These are phyloP conservation scores for Amniculicola lignicola DNA, from an alignment of 495 filamentous ascomycete genomes.

Conservation along the genomic window DNA sequence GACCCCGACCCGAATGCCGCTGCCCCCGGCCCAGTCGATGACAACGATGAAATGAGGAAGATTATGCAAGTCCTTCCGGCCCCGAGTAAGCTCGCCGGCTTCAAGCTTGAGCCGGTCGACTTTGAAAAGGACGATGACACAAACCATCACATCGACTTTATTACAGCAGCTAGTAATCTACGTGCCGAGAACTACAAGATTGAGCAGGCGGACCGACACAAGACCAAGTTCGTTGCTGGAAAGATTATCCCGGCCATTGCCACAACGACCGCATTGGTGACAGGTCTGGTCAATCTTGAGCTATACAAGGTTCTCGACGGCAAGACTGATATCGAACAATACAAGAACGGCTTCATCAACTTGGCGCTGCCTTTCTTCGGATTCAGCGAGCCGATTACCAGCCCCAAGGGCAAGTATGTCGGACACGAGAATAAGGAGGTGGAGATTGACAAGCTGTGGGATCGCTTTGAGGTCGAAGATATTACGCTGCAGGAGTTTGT, in stretches of 20 bases:
- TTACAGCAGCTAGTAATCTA: conserved; percentile 93
- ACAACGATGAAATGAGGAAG: conserved; percentile 66
- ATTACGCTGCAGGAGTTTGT: conserved; percentile 82
- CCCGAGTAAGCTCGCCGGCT: conserved; percentile 75
- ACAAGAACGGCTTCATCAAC: conserved; percentile 99
- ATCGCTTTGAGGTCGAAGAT: conserved; percentile 89
- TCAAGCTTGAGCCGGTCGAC: conserved; percentile 86
- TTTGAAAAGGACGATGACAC: conserved; percentile 99
- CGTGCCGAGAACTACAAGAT: conserved; percentile 98
- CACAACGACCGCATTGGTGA: conserved; percentile 93
- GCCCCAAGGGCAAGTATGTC: conserved; percentile 84
- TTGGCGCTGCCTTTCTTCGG: conserved; percentile 95
- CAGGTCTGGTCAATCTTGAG: conserved; percentile 88
- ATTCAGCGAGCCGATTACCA: conserved; percentile 93
- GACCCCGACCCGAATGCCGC: conserved; percentile 88
- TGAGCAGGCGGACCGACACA: conserved; percentile 82
- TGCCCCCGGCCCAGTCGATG: conserved; percentile 55
- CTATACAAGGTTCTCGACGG: conserved; percentile 96
- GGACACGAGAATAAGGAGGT: conserved; percentile 77
- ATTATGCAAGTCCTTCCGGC: conserved; percentile 67
- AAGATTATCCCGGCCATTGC: conserved; percentile 99
- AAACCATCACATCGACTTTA: conserved; percentile 99
- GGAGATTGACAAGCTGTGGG: conserved; percentile 93
- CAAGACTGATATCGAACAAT: conserved; percentile 91
- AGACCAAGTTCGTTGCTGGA: conserved; percentile 99